A percentile compares a stretch with the other conserved stretches of the same genome.
Evolutionary conservation across 2,329 filamentous ascomycete species (phyloP).

Genomic region (Penicillium sp.): DNA sequence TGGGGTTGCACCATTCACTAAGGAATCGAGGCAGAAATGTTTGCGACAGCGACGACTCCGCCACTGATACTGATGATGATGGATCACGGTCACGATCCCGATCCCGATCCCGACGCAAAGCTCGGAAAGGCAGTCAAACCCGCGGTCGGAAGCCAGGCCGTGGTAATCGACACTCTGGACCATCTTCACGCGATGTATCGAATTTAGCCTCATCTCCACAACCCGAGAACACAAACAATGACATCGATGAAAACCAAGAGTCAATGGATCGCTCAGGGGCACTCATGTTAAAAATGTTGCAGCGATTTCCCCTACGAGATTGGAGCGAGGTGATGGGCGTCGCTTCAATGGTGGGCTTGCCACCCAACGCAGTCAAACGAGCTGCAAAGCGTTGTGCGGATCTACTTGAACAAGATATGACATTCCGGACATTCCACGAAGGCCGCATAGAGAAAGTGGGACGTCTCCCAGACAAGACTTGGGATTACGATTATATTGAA

Average conservation of each 20-base stretch:
- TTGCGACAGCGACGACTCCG: conserved; percentile 30
- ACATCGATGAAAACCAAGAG: neutral
- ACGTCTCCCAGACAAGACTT: conserved; percentile 3
- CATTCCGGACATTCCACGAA: conserved; percentile 58
- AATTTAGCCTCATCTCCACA: conserved; percentile 9
- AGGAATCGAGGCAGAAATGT: conserved; percentile 47
- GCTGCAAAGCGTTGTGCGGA: conserved; percentile 72
- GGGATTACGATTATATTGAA: conserved; percentile 2
- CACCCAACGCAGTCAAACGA: conserved; percentile 63
- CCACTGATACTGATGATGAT: conserved; percentile 31
- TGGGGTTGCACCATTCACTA: conserved; percentile 67
- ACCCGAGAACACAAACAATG: neutral
- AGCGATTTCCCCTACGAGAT: conserved; percentile 56
- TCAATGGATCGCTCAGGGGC: neutral
- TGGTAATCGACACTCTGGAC: neutral
- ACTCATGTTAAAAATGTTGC: neutral
- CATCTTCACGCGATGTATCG: neutral
- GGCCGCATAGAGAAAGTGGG: conserved; percentile 21
- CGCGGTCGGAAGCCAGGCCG: conserved; percentile 25
- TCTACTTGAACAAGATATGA: conserved; percentile 73
- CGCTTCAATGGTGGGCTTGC: conserved; percentile 72
- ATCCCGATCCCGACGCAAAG: conserved; percentile 12
- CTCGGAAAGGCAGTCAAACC: conserved; percentile 19
- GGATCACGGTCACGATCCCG: conserved; percentile 7
- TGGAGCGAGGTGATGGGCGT: conserved; percentile 85